These are phyloP conservation scores for Lizonia empirigonia DNA, from an alignment of 2,329 filamentous ascomycete genomes.

Conservation along the genomic window DNA sequence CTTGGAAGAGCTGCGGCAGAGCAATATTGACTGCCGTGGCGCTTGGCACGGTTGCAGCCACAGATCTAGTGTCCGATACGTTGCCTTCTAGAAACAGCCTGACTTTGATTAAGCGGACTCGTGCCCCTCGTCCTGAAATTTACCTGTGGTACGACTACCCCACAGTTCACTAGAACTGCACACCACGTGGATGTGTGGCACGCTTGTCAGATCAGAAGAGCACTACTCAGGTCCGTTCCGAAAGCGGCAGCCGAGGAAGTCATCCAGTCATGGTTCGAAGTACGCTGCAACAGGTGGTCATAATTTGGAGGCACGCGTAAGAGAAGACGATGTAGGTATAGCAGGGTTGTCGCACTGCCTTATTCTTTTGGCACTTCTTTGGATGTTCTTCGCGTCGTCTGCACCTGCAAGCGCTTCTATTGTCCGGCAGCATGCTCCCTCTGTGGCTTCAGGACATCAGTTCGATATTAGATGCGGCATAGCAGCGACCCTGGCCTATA, in stretches of 20 bases:
- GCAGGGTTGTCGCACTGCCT: neutral
- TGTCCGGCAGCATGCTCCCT: constrained; percentile 22
- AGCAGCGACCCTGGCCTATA: constrained; percentile 30
- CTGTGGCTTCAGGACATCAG: constrained; percentile 31
- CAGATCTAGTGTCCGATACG: constrained; percentile 3
- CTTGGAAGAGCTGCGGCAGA: neutral
- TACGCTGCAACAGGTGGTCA: constrained; percentile 1
- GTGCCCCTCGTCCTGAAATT: neutral
- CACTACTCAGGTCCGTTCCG: constrained; percentile 5
- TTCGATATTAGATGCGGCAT: constrained; percentile 32
- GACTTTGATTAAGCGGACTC: neutral
- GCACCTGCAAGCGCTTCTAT: constrained; percentile 33
- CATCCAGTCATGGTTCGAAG: neutral
- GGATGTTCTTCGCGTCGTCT: constrained; percentile 22
- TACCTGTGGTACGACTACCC: constrained; percentile 1
- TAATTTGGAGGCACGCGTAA: neutral
- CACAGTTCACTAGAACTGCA: neutral
- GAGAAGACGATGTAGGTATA: neutral
- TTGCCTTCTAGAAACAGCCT: constrained; percentile 5
- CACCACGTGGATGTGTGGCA: constrained; percentile 9
- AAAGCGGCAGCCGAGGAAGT: constrained; percentile 4
- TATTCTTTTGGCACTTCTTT: constrained; percentile 1
- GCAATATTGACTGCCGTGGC: constrained; percentile 9
- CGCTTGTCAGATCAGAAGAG: constrained; percentile 6
- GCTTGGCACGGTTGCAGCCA: constrained; percentile 15